Evolutionary conservation across 1,139 yeast genomes (phyloP).

Genomic region (Ogataea hybrid): DNA sequence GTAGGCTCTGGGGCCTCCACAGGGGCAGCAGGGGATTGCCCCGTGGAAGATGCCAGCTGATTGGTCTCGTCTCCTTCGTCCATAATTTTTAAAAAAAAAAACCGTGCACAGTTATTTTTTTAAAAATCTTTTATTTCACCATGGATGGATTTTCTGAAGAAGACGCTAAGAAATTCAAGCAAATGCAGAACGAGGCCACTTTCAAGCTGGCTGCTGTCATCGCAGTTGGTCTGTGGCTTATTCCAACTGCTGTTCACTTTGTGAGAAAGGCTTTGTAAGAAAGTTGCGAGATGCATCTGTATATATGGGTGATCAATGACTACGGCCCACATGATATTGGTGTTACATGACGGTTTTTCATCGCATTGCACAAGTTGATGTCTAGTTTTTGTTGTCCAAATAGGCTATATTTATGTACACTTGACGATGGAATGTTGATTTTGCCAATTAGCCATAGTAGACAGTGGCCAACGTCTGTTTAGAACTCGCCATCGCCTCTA

Average conservation of each 20-base stretch:
- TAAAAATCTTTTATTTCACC: constrained; percentile 11
- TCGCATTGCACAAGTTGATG: neutral
- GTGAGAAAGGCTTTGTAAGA: constrained; percentile 54
- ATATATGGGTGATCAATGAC: constrained; percentile 5
- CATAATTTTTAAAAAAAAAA: constrained; percentile 4
- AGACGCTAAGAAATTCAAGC: constrained; percentile 74
- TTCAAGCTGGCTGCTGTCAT: constrained; percentile 64
- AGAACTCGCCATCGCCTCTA: neutral
- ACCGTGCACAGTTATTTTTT: constrained; percentile 12
- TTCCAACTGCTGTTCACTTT: constrained; percentile 65
- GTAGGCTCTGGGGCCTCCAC: neutral
- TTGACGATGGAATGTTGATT: neutral
- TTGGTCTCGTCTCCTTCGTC: constrained; percentile 6
- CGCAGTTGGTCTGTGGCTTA: constrained; percentile 76
- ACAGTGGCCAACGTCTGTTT: no score
- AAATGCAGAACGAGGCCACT: constrained; percentile 65
- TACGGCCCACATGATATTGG: neutral
- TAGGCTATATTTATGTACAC: neutral
- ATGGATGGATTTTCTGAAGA: constrained; percentile 80
- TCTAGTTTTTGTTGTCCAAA: neutral
- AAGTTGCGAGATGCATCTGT: constrained; percentile 4
- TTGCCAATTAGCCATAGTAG: no score
- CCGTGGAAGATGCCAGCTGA: neutral
- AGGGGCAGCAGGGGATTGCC: neutral
- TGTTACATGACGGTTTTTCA: neutral